A percentile compares a stretch with the other conserved stretches of the same genome.
Evolutionary conservation across 2,329 filamentous ascomycete species (phyloP).

Genomic region (Myriosclerotinia duriaeana): DNA sequence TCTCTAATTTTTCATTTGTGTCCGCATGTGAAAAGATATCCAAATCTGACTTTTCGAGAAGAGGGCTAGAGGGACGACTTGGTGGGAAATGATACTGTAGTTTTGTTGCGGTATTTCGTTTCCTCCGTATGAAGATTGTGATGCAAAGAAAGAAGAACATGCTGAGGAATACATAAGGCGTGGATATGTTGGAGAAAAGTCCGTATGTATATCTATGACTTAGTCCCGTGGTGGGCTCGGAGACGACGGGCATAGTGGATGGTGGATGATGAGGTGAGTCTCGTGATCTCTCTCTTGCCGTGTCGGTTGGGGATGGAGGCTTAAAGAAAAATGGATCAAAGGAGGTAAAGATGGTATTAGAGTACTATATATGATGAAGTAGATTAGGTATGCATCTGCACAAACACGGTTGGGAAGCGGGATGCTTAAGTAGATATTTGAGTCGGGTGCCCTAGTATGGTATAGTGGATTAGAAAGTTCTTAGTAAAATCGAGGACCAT

Average conservation of each 20-base stretch:
- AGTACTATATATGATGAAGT: conserved; percentile 2
- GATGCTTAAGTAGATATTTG: conserved; percentile 27
- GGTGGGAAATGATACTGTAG: conserved; percentile 19
- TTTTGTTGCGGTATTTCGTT: conserved; percentile 3
- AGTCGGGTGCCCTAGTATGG: conserved; percentile 1
- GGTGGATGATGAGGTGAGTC: conserved; percentile 6
- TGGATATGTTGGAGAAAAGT: conserved; percentile 16
- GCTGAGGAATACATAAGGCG: conserved; percentile 23
- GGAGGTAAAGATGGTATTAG: background rate
- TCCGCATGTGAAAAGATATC: background rate
- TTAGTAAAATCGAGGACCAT: conserved; percentile 15
- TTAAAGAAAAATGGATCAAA: background rate
- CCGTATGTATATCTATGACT: background rate
- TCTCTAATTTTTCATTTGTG: background rate
- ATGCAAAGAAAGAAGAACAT: conserved; percentile 25
- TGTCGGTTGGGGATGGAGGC: background rate
- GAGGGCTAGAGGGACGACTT: conserved; percentile 15
- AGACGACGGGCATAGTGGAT: conserved; percentile 26
- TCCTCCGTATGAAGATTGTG: conserved; percentile 23
- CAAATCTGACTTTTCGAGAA: background rate
- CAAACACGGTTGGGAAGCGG: conserved; percentile 19
- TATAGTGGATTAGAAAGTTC: background rate
- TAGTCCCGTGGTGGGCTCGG: conserved; percentile 10
- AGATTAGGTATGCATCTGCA: background rate
- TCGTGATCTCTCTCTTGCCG: background rate